Evolutionary conservation across 2,329 filamentous ascomycete species (phyloP).

Genomic region (Ceratocystis lukuohia): DNA sequence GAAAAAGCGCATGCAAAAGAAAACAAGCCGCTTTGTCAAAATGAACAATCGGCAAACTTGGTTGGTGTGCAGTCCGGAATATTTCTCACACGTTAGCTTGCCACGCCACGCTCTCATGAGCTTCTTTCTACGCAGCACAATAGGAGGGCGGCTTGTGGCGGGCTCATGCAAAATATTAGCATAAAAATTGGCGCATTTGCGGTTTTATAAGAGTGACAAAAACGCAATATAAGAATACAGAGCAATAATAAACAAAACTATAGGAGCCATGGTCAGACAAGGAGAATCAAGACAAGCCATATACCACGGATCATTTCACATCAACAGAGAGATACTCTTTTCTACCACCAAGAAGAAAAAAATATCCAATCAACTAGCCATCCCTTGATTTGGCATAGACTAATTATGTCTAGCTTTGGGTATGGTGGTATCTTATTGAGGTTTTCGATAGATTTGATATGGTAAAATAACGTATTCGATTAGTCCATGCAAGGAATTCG

Average conservation of each 20-base stretch:
- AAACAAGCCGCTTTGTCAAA: background rate
- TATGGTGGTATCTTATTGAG: background rate
- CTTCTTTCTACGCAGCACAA: background rate
- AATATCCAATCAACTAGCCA: background rate
- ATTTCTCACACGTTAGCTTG: background rate
- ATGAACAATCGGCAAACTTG: background rate
- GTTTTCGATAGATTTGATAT: background rate
- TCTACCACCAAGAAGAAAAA: background rate
- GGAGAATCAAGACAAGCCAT: slow-evolving; percentile 10
- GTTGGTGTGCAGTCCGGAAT: background rate
- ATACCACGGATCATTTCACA: slow-evolving; percentile 6
- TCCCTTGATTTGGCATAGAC: slow-evolving; percentile 8
- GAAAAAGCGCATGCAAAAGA: background rate
- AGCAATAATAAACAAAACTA: slow-evolving; percentile 4
- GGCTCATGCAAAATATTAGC: too few species aligned
- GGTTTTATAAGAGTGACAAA: background rate
- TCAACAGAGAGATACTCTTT: background rate
- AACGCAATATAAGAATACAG: background rate
- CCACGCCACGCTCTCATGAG: background rate
- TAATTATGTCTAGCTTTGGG: background rate
- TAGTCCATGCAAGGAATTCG: background rate
- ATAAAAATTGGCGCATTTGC: background rate
- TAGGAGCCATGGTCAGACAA: background rate
- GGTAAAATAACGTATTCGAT: background rate
- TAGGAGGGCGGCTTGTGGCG: too few species aligned